A percentile compares a stretch with the other conserved stretches of the same genome.
Evolutionary conservation across 306 rosid genomes (phyloP).

Genomic region (Dalbergia oliveri): DNA sequence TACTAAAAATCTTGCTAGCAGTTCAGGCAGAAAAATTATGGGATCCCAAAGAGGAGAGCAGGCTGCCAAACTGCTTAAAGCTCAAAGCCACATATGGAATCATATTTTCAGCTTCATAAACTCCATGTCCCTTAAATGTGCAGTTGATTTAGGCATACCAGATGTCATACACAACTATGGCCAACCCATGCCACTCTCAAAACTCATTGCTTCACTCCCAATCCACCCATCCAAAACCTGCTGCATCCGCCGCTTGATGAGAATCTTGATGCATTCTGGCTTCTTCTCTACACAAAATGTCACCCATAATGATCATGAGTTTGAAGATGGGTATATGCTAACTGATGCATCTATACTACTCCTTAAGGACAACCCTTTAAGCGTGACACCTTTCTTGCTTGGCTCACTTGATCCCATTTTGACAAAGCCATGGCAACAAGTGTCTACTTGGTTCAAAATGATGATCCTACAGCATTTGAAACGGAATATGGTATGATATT

Average conservation of each 20-base stretch:
- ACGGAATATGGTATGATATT: not conserved
- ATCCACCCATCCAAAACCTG: conserved; percentile 1
- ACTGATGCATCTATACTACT: conserved; percentile 35
- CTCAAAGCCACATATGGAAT: conserved; percentile 41
- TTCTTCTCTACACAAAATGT: not conserved
- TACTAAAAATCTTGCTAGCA: not conserved
- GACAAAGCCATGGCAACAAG: conserved; percentile 19
- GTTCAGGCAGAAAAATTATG: not conserved
- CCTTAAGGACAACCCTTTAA: not conserved
- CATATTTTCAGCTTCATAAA: conserved; percentile 38
- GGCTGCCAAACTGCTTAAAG: conserved; percentile 14
- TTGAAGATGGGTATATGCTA: not conserved
- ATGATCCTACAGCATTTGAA: not conserved
- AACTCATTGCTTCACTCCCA: conserved; percentile 40
- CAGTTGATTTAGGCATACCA: conserved; percentile 35
- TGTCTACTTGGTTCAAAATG: too few relatives aligned
- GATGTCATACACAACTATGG: conserved; percentile 42
- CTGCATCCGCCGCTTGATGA: conserved; percentile 24
- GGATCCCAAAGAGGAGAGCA: conserved; percentile 5
- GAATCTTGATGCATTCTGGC: conserved; percentile 33
- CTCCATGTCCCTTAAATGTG: conserved; percentile 42
- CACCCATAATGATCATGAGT: not conserved
- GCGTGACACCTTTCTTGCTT: conserved; percentile 12
- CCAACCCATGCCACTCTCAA: conserved; percentile 40
- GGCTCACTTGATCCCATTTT: not conserved